Evolutionary conservation across 441 rosid species (phyloP), one percentile per base, ranked within the genome.

Genomic region (Capsella rubella): DNA sequence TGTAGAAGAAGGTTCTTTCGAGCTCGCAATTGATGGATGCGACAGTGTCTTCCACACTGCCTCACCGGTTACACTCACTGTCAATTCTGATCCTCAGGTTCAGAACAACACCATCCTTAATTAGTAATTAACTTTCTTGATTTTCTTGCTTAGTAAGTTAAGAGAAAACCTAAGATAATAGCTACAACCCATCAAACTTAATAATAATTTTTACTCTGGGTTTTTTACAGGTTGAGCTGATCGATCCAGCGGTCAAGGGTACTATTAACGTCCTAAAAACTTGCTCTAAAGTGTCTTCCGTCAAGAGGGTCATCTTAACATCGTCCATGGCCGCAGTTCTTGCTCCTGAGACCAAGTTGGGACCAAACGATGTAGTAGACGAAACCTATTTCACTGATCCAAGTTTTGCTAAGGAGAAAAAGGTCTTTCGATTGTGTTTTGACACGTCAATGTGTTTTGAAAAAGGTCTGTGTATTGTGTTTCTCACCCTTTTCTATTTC

Each of bases 381-480:
- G 93, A 91, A 79, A 78, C 81, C 52, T 82, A 82, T 84, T 88
- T 80, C 73, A 88, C 95, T 13, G 82, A 91, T 77, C 82, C 86
- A 45, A 74, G 37, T 7, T 40, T 77, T 34, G 86, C 91, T n/a
- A 72, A 82, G 75, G n/a, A 75, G 63, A 32, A 29, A n/a, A 84
- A 89, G 88, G 95, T 85, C 14, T 43, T 59, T 34, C 9, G 25
- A 13, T 46, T 61, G 5, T 25, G 8, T 63, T 45, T 14, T n/a
- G 1, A 52, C 52, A 69, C 32, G 63, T 62, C 51, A 54, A 21
- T 21, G 25, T 21, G 25, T 21, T 21, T 21, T 21, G 63, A 32
- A 29, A n/a, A 84, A 89, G 88, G 95, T 85, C 14, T 43, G 55
- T 34, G 13, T 21, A 13, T 46, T 61, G 5, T 25, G 8, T 63